These are phyloP conservation scores for Flaveria robusta DNA, from an alignment of 129 eudicot species.

Conservation along the genomic window DNA sequence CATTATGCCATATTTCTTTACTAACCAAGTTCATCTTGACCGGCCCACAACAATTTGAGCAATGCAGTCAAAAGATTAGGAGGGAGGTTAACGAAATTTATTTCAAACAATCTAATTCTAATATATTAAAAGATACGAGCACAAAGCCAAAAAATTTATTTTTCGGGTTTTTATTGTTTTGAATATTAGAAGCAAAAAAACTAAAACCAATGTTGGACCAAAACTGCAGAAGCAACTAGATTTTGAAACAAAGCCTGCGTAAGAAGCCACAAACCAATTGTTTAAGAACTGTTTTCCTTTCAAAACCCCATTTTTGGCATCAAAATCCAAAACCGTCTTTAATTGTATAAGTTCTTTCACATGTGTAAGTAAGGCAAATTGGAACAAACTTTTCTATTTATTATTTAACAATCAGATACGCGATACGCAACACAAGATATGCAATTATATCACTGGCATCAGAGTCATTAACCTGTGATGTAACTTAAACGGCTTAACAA, in stretches of 20 bases:
- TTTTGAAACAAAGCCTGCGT: background rate
- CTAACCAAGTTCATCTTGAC: background rate
- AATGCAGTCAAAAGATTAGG: background rate
- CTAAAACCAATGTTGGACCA: background rate
- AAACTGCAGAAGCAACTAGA: background rate
- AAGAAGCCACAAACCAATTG: constrained; percentile 10
- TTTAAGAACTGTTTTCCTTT: background rate
- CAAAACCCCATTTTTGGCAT: background rate
- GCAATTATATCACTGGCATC: background rate
- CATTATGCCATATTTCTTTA: background rate
- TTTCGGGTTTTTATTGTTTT: background rate
- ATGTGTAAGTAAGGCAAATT: background rate
- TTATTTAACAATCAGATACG: background rate
- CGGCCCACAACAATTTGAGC: background rate
- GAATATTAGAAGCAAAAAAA: background rate
- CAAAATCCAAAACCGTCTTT: background rate
- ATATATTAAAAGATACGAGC: background rate
- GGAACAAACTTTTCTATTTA: background rate
- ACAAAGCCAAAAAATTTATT: background rate
- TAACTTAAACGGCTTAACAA: background rate
- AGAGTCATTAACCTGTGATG: background rate
- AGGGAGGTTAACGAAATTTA: background rate
- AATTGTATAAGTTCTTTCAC: background rate
- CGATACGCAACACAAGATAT: too few relatives aligned
- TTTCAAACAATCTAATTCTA: background rate